Evolutionary conservation across 1,139 yeast species (phyloP), one percentile per base, ranked within the genome.

Genomic region (Candida mesenterica): DNA sequence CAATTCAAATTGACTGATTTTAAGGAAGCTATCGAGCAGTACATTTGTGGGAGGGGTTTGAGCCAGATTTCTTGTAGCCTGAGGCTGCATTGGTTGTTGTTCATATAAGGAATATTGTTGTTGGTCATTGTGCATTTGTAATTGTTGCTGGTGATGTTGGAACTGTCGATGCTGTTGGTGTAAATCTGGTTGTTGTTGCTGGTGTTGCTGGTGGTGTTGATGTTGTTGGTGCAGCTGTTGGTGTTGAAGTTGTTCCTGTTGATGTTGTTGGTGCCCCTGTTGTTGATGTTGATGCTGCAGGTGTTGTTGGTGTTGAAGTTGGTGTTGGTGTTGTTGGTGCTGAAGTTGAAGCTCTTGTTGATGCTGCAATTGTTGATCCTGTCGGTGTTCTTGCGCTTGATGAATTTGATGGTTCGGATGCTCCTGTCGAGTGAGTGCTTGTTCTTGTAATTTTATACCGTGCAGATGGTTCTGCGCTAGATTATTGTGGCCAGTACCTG

Each of bases 1-100:
- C 3, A 63, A 44, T 38, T 63, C 70, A 34, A 61, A 59, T 14
- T 43, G 39, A 33, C 49, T 59, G 25, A 61, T 39, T 28, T 45
- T 41, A 13, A 43, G 33, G 14, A 54, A 47, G 15, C 31, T 30
- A 14, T 32, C 25, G 15, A 25, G 38, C 34, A 25, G 19, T 14
- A 13, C n/a, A 5, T 31, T 18, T 4, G 15, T 9, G 37, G 28
- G 15, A 35, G 44, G 48, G 16, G 37, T 31, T 24, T 43, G 39
- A 34, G 52, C 50, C n/a, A 39, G 17, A 15, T 3, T 13, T n/a
- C n/a, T n/a, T n/a, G n/a, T n/a, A n/a, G n/a, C n/a, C n/a, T n/a
- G n/a, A n/a, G n/a, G n/a, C n/a, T n/a, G n/a, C n/a, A n/a, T n/a
- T 20, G 7, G 23, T 20, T 20, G 23, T 20, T 20, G 23, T 20